Evolutionary conservation across 2,329 filamentous ascomycete genomes (phyloP), one percentile per base, ranked within the genome.

Genomic region (Spiromastix sp.): DNA sequence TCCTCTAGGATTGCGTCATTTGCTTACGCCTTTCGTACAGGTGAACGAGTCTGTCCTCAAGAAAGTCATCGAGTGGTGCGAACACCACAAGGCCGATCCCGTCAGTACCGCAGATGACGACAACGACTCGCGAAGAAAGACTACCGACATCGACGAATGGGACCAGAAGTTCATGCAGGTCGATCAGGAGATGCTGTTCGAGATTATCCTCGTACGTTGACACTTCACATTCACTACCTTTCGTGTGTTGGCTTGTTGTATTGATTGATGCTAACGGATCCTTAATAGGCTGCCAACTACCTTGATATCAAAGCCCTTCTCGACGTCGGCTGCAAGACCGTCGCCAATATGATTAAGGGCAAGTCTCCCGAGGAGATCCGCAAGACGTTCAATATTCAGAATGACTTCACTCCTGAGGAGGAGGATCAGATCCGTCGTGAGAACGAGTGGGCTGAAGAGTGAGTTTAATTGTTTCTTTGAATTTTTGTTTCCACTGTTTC

Each of bases 121-220:
- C 51, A 81, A 82, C 43, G 89, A 96, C 52, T 86, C 80, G 33
- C 85, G 91, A 50, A 95, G 95, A 73, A 95, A 94, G 77, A 94
- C 87, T 2, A 96, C 91, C 30, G 91, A 98, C 52, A 98, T 98
- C 47, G 91, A 96, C 41, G 91, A 98, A 65, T 98, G 91, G 91
- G 91, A 98, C 52, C 89, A 96, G 64, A 98, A 98, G 67, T 98
- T 96, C 64, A 96, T 98, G 91, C 89, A 96, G 65, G 91, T 98
- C 12, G 91, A 98, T 60, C 91, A 98, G 58, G 91, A 98, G 66
- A 96, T 98, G 91, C 76, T 98, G 2, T 98, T 98, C 49, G 91
- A 98, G 70, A 96, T 98, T 55, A 98, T 98, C 50, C 73, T 98
- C 17, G 85, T 91, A 73, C 40, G 80, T 70, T 22, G n/a, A n/a